Evolutionary conservation across 306 rosid genomes (phyloP), one percentile per base, ranked within the genome.

Genomic region (Lagenaria siceraria): DNA sequence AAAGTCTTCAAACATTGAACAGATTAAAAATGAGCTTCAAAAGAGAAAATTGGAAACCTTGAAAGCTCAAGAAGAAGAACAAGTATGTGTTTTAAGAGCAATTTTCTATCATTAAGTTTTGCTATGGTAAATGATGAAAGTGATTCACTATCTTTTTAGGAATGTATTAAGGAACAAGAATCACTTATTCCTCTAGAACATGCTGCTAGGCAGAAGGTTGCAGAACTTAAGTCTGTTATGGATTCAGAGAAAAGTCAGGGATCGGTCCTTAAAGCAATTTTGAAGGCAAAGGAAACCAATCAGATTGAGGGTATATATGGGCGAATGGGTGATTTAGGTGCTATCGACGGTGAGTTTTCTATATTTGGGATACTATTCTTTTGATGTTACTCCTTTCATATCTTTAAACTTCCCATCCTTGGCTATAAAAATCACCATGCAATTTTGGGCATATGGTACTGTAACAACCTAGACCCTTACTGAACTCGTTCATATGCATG

Each of bases 311-410:
- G 99, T 80, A 95, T 95, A 85, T 92, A 95, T 84, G 97, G 99
- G 15, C 93, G 97, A 79, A 84, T 95, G 96, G 99, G 99, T 68
- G 97, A 95, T 87, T 85, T 95, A 80, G 99, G 99, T 79, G 97
- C 99, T 79, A 95, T 95, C 68, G 96, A 92, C 69, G 93, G 99
- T 92, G 80, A 82, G 89, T 29, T 33, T 80, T 81, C 70, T 77
- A 46, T 46, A 71, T 33, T 78, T 54, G 43, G 33, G 33, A 38
- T 68, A 31, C 51, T 14, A 42, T 78, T 60, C 21, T 55, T 38
- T 48, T 74, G 42, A 59, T 78, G 22, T 10, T 46, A 22, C 18
- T 22, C 46, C 49, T 64, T 78, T 4, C 54, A 62, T 7, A 79
- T 22, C 15, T 48, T 77, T 18, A 54, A 83, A 31, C 46, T 43